Base-by-base conservation (phyloP, 176 grass and related monocot genomes). In the Oryza glumipatula region DNA sequence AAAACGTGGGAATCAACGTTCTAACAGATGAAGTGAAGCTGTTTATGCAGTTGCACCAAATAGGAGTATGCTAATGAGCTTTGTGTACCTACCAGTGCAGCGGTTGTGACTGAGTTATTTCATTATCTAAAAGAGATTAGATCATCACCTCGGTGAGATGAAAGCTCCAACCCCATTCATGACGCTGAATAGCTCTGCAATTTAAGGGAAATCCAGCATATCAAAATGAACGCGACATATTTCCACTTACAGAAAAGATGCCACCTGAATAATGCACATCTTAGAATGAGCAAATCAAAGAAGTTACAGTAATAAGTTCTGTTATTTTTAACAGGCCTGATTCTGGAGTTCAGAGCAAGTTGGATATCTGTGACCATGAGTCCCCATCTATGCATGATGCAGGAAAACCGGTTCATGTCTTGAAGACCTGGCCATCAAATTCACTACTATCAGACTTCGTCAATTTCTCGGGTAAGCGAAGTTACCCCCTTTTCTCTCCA, bases 341-440 rank as follows among this genome's bases (percentile, higher is more conserved):
- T 60, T 51, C 22, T 39, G 39, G 52, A 35, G 54, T 78, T 65
- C 15, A 76, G n/a, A 44, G 54, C 24, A 22, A 30, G 0, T 1
- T 32, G 45, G 66, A 67, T 77, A 6, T 70, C 47, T 70, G 51
- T 67, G 49, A 15, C 49, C 49, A 16, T 17, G 51, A 54, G 10
- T 0, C 38, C 17, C 26, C 13, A 11, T 39, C 23, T 77, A 3
- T 63, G 39, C 15, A 61, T 24, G 9, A 67, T 41, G 24, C 88
- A 97, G 94, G 65, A 94, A 82, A 94, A 97, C 43, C 94, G 94
- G 88, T 92, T 49, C 47, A 89, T 66, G 88, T 97, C 6, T 70
- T 80, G 19, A 92, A 91, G 77, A 97, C 88, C 56, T 97, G 88
- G 92, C 72, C 72, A 26, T 88, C 94, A 5, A 90, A 83, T 68